Conservation (phyloP, 78 protist genomes). For the Pelomyxa schiedti region DNA sequence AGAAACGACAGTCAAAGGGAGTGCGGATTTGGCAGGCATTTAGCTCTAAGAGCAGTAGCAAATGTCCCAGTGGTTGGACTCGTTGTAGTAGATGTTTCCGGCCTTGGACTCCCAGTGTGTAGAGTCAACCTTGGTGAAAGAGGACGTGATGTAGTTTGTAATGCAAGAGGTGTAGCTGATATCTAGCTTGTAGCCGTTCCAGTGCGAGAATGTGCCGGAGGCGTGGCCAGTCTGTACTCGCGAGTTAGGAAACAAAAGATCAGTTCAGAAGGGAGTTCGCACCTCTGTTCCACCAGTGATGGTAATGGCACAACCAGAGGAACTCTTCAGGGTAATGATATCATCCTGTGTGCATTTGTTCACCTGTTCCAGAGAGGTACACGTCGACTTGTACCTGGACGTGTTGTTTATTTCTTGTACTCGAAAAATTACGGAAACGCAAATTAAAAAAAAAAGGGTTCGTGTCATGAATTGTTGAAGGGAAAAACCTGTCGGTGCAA, state of each 20-base stretch:
- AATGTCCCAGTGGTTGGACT: conserved; percentile 6
- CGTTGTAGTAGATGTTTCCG: conserved; percentile 5
- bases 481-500: background rate
- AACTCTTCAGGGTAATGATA: background rate
- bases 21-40: too few relatives aligned
- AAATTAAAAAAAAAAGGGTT: too few relatives aligned
- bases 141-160: background rate
- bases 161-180: background rate
- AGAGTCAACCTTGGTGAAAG: background rate
- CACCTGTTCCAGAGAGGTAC: conserved; percentile 8
- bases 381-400: conserved; percentile 7
- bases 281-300: conserved; percentile 9
- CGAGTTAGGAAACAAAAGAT: too few relatives aligned
- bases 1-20: too few relatives aligned
- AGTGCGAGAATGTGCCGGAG: conserved; percentile 3
- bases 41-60: too few relatives aligned
- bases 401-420: too few relatives aligned
- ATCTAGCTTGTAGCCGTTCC: conserved; percentile 9
- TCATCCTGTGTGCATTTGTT: background rate
- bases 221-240: conserved; percentile 7
- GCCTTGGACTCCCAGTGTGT: background rate
- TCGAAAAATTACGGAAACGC: too few relatives aligned
- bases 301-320: background rate
- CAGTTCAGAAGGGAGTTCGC: too few relatives aligned
- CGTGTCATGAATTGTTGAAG: too few relatives aligned